Evolutionary conservation across 2,329 filamentous ascomycete species (phyloP), one percentile per base, ranked within the genome.

Genomic region (Westerdykella aurantiaca): DNA sequence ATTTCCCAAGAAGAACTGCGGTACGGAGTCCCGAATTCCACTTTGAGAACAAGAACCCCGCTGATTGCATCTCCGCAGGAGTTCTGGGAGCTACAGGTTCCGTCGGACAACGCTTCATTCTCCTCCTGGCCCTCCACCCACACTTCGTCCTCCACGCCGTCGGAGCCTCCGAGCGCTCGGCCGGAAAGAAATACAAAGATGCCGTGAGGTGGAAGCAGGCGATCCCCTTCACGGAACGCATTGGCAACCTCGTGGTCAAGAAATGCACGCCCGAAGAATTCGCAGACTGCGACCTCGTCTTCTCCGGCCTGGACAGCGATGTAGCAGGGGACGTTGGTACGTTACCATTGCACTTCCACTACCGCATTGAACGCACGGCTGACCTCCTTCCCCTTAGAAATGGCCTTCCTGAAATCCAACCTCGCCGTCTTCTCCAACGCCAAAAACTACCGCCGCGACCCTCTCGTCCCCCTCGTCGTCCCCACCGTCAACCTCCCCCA

Each of bases 351-450:
- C n/a, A 14, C 9, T 1, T 21, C 22, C 6, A 21, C 11, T 1
- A 6, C 4, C 6, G 3, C 10, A 34, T 33, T 5, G 3, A 21
- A 12, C 7, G 13, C 13, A 10, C n/a, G 3, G 33, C 48, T 53
- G 22, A 53, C 3, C 14, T 5, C 29, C 1, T 23, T 47, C 44
- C 44, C 25, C 11, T 9, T 9, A 59, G 90, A 97, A 70, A 87
- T 87, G 79, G 86, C 86, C 56, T 97, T 97, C 69, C 78, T 95
- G 61, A 85, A 85, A 64, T 84, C 88, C 48, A 83, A 95, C 62
- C 81, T 96, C 41, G 82, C 88, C 60, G 86, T 96, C 66, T 97
- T 98, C 75, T 95, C 89, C 60, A 98, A 97, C 69, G 90, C 93
- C 41, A 96, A 96, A 72, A 97, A 96, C 79, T 88, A 95, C 78